Base-by-base conservation (phyloP, 2,329 filamentous ascomycete genomes). In the Chaetoscypha palmicola region DNA sequence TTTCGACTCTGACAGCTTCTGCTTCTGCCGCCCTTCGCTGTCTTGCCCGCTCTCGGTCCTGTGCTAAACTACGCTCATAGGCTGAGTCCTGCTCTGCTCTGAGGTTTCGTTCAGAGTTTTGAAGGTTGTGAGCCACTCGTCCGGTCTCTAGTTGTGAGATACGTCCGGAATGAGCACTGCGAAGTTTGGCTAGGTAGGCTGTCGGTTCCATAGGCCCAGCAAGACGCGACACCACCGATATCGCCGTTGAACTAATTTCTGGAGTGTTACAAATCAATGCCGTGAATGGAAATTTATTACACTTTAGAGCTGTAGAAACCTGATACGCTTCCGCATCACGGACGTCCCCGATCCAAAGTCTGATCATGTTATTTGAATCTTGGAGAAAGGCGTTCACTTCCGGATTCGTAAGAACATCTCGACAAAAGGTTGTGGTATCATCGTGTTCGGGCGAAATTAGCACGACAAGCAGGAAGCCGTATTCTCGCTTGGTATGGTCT, bases 301-400 rank as follows among this genome's bases (percentile, higher is more conserved):
- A 92, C 55, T 82, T 82, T 50, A 97, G 79, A 35, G 90, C 88
- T 10, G 78, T 76, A n/a, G 89, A 81, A 31, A 96, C 88, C 62
- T 96, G 89, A 64, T 94, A 97, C 4, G 91, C 87, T 67, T 98
- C 92, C 2, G 88, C 84, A 62, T 98, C 92, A 51, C 89, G 79
- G 1, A 97, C 84, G 55, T 89, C 95, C 36, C 92, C 92, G 31
- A 84, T 88, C 92, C 92, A 98, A 2, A 98, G 66, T 26, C 97
- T 70, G 22, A 96, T 77, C 59, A 91, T 85, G 64, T 89, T 89
- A 24, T 72, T 66, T 1, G 85, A 77, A 47, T 91, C 77, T 51
- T 79, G 82, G 55, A 97, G 64, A 58, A 88, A 94, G 4, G 73
- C 68, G 9, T 81, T 72, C 2, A 96, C 81, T 33, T 90, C 82